phyloP scores from a whole-genome alignment of 345 rosid genomes.

The Dipteronia sinensis region DNA sequence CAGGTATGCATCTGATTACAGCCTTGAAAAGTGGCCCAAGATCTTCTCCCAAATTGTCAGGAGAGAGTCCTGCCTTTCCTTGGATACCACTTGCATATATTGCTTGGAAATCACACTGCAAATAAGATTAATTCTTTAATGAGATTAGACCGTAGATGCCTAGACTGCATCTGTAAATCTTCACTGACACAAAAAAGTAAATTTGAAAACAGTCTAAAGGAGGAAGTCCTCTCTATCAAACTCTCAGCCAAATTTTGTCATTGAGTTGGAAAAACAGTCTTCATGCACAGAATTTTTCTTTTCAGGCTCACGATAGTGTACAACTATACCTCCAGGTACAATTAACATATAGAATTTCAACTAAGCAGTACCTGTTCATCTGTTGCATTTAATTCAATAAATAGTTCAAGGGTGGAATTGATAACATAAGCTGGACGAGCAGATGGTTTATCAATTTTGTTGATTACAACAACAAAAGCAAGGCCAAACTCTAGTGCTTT shows the following conservation, averaged over 20 bases:
- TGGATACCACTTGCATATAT: slow-evolving; percentile 94
- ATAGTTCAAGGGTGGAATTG: slow-evolving; percentile 94
- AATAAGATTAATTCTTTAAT: slow-evolving; percentile 9
- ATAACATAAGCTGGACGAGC: slow-evolving; percentile 94
- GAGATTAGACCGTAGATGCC: slow-evolving; percentile 11
- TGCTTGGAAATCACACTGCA: slow-evolving; percentile 97
- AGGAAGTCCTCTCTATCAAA: neutral
- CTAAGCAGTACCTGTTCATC: slow-evolving; percentile 81
- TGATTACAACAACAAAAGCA: slow-evolving; percentile 93
- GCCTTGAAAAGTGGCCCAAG: slow-evolving; percentile 92
- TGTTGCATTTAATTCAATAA: slow-evolving; percentile 91
- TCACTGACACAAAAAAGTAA: neutral
- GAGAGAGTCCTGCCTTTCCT: slow-evolving; percentile 90
- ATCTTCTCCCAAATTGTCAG: slow-evolving; percentile 86
- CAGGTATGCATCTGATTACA: slow-evolving; percentile 94
- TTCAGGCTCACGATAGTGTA: neutral
- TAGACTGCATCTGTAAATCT: slow-evolving; percentile 7
- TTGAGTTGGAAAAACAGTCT: neutral
- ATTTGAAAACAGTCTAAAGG: neutral
- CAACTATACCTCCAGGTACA: neutral
- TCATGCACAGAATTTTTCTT: neutral
- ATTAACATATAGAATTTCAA: neutral
- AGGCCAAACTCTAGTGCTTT: slow-evolving; percentile 97
- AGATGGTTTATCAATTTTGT: slow-evolving; percentile 92
- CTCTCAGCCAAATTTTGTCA: neutral